Conservation (phyloP, 2,329 filamentous ascomycete species). For the Botrytis tulipae region DNA sequence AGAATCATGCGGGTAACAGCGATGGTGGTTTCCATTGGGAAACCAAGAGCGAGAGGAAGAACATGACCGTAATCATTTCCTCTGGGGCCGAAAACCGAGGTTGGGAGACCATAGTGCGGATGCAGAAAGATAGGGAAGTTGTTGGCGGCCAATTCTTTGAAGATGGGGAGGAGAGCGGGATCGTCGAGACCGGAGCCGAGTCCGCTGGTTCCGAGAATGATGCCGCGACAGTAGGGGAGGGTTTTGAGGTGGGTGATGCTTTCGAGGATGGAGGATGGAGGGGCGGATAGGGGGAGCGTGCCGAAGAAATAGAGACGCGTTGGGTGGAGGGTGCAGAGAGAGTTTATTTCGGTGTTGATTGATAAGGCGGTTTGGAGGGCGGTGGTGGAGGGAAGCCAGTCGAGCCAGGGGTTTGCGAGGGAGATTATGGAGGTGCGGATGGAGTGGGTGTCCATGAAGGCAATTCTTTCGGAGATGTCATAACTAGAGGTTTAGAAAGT, state of each 20-base stretch:
- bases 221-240: slow-evolving; percentile 72
- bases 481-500: neutral
- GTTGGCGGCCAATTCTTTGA: slow-evolving; percentile 64
- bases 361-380: slow-evolving; percentile 61
- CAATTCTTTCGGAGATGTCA: slow-evolving; percentile 73
- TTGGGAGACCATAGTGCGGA: slow-evolving; percentile 86
- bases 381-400: slow-evolving; percentile 66
- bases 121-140: slow-evolving; percentile 76
- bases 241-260: slow-evolving; percentile 62
- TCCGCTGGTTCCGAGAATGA: slow-evolving; percentile 84
- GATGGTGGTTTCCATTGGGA: slow-evolving; percentile 91
- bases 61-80: slow-evolving; percentile 79
- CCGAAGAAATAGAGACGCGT: slow-evolving; percentile 80
- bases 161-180: slow-evolving; percentile 66
- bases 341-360: slow-evolving; percentile 77
- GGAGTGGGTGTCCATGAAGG: slow-evolving; percentile 81
- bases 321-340: slow-evolving; percentile 64
- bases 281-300: slow-evolving; percentile 72
- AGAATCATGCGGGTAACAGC: slow-evolving; percentile 84
- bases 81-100: slow-evolving; percentile 73
- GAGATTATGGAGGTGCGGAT: slow-evolving; percentile 85
- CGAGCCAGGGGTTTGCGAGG: slow-evolving; percentile 90
- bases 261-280: slow-evolving; percentile 57
- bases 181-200: slow-evolving; percentile 81
- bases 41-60: slow-evolving; percentile 79